phyloP scores from a whole-genome alignment of 768 basidiomycete species.

The Macrolepiota dolichaula region DNA sequence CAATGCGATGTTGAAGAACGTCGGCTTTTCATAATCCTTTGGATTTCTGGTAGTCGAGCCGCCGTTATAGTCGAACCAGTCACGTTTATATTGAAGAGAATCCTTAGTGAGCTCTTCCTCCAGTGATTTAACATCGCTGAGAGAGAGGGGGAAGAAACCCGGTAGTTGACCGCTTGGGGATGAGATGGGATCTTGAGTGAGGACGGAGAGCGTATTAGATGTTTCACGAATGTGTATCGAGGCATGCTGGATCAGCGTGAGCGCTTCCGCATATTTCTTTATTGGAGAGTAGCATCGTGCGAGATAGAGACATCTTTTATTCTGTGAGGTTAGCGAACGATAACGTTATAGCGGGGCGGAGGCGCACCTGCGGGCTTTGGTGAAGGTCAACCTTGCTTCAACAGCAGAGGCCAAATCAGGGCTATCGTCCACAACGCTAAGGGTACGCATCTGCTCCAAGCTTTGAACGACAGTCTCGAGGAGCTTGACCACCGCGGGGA shows the following conservation, averaged over 20 bases:
- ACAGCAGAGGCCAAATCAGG: conserved; percentile 77
- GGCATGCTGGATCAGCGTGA: conserved; percentile 69
- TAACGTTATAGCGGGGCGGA: background rate
- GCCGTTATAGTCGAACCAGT: conserved; percentile 80
- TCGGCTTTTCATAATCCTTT: conserved; percentile 68
- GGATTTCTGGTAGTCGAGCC: conserved; percentile 45
- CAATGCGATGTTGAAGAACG: conserved; percentile 93
- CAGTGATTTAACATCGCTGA: conserved; percentile 42
- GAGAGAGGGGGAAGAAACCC: conserved; percentile 53
- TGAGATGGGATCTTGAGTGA: conserved; percentile 27
- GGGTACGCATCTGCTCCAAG: conserved; percentile 75
- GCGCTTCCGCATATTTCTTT: conserved; percentile 70
- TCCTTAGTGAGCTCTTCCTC: conserved; percentile 48
- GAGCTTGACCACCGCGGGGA: conserved; percentile 84
- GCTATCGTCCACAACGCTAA: conserved; percentile 86
- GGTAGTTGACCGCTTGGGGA: background rate
- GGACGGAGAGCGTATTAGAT: conserved; percentile 42
- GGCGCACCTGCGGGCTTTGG: conserved; percentile 67
- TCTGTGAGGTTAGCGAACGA: background rate
- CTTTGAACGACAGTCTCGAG: conserved; percentile 85
- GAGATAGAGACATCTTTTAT: conserved; percentile 65
- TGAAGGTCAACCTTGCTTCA: conserved; percentile 71
- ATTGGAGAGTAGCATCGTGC: conserved; percentile 69
- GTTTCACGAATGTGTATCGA: conserved; percentile 75
- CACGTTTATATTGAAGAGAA: conserved; percentile 54